phyloP scores from a whole-genome alignment of 2,329 filamentous ascomycete species.

The Sarocladium oryzae region DNA sequence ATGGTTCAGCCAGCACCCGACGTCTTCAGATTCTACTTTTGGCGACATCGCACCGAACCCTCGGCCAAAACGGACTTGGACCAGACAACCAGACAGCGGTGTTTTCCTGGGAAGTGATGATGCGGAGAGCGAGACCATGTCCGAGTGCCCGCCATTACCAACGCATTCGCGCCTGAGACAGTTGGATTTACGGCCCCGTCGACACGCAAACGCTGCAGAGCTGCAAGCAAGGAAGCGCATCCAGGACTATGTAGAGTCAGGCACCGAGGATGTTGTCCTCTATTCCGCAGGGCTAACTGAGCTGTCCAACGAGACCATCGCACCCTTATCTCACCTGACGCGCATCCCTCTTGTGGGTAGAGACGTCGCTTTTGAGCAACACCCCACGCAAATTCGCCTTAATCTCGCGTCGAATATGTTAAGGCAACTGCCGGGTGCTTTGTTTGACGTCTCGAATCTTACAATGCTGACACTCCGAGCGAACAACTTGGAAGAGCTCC shows the following conservation, averaged over 20 bases:
- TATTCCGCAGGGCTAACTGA: slow-evolving; percentile 48
- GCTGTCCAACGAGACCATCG: slow-evolving; percentile 51
- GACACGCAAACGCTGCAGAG: slow-evolving; percentile 34
- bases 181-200: slow-evolving; percentile 23
- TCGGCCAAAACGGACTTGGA: slow-evolving; percentile 43
- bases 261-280: slow-evolving; percentile 54
- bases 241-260: slow-evolving; percentile 48
- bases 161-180: slow-evolving; percentile 31
- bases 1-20: slow-evolving; percentile 59
- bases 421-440: slow-evolving; percentile 45
- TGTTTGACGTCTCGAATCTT: slow-evolving; percentile 57
- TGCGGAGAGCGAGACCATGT: slow-evolving; percentile 36
- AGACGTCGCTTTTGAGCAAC: slow-evolving; percentile 52
- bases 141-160: slow-evolving; percentile 25
- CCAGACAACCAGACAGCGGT: slow-evolving; percentile 60
- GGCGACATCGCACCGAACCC: slow-evolving; percentile 26
- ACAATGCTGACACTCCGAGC: slow-evolving; percentile 60
- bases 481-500: slow-evolving; percentile 55
- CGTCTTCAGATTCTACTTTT: slow-evolving; percentile 42
- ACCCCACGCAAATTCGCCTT: slow-evolving; percentile 53
- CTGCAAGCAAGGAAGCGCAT: slow-evolving; percentile 39
- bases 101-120: slow-evolving; percentile 61
- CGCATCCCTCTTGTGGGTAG: slow-evolving; percentile 47
- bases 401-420: slow-evolving; percentile 57
- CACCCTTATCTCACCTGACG: slow-evolving; percentile 47